These are phyloP conservation scores for Mucor saturninus DNA, from an alignment of 371 early-diverging fungal genomes.

Conservation along the genomic window DNA sequence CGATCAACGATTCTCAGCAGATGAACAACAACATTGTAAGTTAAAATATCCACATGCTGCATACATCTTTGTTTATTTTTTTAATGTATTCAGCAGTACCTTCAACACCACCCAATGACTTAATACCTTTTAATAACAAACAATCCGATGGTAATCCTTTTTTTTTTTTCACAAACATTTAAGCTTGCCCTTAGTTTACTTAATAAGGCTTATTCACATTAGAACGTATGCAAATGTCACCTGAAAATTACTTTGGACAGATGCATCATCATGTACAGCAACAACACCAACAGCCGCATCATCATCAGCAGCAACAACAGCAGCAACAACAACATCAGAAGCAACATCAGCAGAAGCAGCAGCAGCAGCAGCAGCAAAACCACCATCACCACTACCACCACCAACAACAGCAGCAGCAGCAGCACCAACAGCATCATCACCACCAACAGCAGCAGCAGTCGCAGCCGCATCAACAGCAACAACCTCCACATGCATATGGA, in stretches of 20 bases:
- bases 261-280: slow-evolving; percentile 3
- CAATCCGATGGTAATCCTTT: background rate
- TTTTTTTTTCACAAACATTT: background rate
- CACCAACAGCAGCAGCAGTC: slow-evolving; percentile 7
- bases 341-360: slow-evolving; percentile 5
- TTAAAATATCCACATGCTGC: background rate
- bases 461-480: slow-evolving; percentile 10
- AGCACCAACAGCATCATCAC: slow-evolving; percentile 11
- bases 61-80: background rate
- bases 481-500: slow-evolving; percentile 5
- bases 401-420: slow-evolving; percentile 4
- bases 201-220: background rate
- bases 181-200: background rate
- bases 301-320: background rate
- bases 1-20: background rate
- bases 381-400: slow-evolving; percentile 5
- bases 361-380: slow-evolving; percentile 10
- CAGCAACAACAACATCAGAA: background rate
- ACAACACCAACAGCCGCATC: background rate
- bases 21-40: slow-evolving; percentile 1
- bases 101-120: slow-evolving; percentile 1
- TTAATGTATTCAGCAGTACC: background rate
- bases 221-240: slow-evolving; percentile 7
- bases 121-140: background rate
- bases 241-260: slow-evolving; percentile 2